Evolutionary conservation across 139 green algal species (phyloP), one percentile per base, ranked within the genome.

Genomic region (Chlamydomonas eustigma): DNA sequence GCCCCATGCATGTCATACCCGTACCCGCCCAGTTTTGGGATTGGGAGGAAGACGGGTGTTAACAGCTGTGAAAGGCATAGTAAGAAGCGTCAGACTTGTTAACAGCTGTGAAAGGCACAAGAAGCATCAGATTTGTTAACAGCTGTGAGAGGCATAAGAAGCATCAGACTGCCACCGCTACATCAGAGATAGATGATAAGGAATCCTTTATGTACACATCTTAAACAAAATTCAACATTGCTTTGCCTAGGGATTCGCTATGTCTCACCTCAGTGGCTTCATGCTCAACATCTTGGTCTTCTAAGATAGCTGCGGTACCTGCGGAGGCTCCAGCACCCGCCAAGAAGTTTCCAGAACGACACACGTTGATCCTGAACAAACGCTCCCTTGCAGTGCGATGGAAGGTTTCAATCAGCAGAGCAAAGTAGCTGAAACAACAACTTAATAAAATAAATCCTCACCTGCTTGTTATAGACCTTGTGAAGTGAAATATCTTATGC

Each of bases 11-110:
- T 75, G 72, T 87, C 83, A 31, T 84, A 81, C 2, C 90, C 88
- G n/a, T n/a, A n/a, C 25, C 76, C 35, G 3, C 12, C 63, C 34
- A 81, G 70, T 33, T 83, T 79, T 1, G 89, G 85, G 51, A 93
- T 52, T 0, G 93, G 93, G 75, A 97, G 79, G 33, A 94, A 80
- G 31, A 89, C 81, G 30, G 93, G 93, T 1, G 89, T 80, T 28
- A 86, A 85, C 4, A 97, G 87, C 84, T 95, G 52, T 28, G 22
- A 4, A 8, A 68, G 22, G 44, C n/a, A n/a, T n/a, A n/a, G n/a
- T n/a, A n/a, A n/a, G n/a, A n/a, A n/a, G n/a, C n/a, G n/a, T n/a
- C n/a, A n/a, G n/a, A n/a, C n/a, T n/a, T n/a, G n/a, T n/a, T n/a
- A n/a, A n/a, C n/a, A n/a, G n/a, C n/a, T n/a, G n/a, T n/a, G n/a